Base-by-base conservation (phyloP, 805 yeast species). In the Nakazawaea peltata region DNA sequence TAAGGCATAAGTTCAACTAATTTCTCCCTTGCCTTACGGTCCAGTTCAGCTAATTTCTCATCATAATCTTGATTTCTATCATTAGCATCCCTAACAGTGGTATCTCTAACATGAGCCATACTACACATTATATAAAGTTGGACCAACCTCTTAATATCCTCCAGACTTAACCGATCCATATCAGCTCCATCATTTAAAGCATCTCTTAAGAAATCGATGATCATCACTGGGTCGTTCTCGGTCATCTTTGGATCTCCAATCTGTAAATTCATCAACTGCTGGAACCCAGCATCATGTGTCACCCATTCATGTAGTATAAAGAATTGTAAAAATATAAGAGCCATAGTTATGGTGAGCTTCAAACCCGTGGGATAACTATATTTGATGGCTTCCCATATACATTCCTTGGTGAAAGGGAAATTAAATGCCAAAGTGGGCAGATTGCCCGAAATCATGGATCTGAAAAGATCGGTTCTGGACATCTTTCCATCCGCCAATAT, bases 241-340 rank as follows among this genome's bases (percentile, higher is more conserved):
- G 28, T 22, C 3, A 27, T 24, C 16, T 6, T 6, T 9, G 22
- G 31, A 32, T 60, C 67, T 2, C 92, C 92, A 30, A 82, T 71
- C 40, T 68, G 71, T 42, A 65, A 72, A 35, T 67, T 51, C 13
- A 81, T 59, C 50, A 80, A 64, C 48, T 73, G 75, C 19, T 61
- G 54, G 51, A 78, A 80, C 0, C 85, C 86, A 32, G 77, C 75
- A 51, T 82, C 94, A 36, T 76, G 61, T 1, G 74, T 71, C 12
- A 81, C 80, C 74, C 81, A 76, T 45, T 81, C 87, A 49, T 79
- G 81, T 41, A 71, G 76, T 16, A 77, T 60, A 48, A 73, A 71
- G 5, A 75, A 39, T 4, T 74, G 67, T 13, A 71, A 42, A 38
- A 63, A 67, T 18, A 68, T 52, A 3, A 66, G 37, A 2, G 69